phyloP scores from a whole-genome alignment of 192 early-diverging fungal genomes.

The Chytriomyces hyalinus region DNA sequence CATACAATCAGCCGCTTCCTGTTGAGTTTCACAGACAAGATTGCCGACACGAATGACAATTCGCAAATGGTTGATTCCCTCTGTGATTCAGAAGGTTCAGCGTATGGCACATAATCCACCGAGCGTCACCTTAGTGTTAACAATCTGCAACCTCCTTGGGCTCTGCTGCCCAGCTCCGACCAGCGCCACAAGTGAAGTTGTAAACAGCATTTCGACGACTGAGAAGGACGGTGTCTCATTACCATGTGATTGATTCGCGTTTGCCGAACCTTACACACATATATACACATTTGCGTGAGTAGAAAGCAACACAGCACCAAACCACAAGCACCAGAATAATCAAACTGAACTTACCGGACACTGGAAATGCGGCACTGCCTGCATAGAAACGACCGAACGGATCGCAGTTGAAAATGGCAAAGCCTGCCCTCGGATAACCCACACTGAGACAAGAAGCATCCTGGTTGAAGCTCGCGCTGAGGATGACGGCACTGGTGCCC shows the following conservation, averaged over 20 bases:
- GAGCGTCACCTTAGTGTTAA: conserved; percentile 88
- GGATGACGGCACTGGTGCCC: conserved; percentile 37
- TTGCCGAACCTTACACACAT: too few relatives aligned
- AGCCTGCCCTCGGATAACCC: conserved; percentile 63
- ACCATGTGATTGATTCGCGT: not conserved
- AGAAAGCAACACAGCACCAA: too few relatives aligned
- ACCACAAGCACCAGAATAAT: conserved; percentile 77
- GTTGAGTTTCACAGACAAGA: conserved; percentile 96
- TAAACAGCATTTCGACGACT: conserved; percentile 97
- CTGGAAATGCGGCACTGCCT: not conserved
- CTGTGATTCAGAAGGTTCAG: conserved; percentile 45
- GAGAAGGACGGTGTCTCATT: not conserved
- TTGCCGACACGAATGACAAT: conserved; percentile 89
- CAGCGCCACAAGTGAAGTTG: conserved; percentile 93
- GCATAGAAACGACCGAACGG: conserved; percentile 94
- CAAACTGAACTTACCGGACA: conserved; percentile 53
- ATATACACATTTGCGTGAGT: too few relatives aligned
- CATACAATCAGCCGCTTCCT: conserved; percentile 90
- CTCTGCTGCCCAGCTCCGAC: conserved; percentile 89
- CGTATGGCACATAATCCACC: conserved; percentile 11
- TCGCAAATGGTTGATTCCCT: conserved; percentile 97
- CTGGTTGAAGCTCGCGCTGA: conserved; percentile 62
- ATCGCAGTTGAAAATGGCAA: conserved; percentile 97
- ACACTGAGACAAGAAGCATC: conserved; percentile 83
- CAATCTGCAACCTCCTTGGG: conserved; percentile 88